phyloP scores from a whole-genome alignment of 2,329 filamentous ascomycete genomes.

The Blastomyces silverae region DNA sequence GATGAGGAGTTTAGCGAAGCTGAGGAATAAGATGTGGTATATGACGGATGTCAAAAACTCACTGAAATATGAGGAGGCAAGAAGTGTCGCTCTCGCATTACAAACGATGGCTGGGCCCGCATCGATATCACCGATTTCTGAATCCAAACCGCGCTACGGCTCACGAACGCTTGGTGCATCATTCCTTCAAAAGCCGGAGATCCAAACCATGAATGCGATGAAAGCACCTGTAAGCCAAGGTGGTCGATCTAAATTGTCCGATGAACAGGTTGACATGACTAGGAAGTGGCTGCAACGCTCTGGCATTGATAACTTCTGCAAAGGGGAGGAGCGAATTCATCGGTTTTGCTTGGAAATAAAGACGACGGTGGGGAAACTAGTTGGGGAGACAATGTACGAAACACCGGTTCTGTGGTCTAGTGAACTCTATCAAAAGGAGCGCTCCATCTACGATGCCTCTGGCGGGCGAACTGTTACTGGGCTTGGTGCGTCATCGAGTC shows the following conservation, averaged over 20 bases:
- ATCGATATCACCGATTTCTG: constrained; percentile 26
- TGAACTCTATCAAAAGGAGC: constrained; percentile 73
- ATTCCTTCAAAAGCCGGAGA: constrained; percentile 72
- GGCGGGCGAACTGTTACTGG: constrained; percentile 33
- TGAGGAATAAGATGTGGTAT: constrained; percentile 98
- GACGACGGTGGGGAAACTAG: constrained; percentile 74
- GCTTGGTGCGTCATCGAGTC: constrained; percentile 34
- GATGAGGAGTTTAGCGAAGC: constrained; percentile 63
- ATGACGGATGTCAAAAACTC: constrained; percentile 90
- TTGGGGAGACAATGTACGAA: constrained; percentile 75
- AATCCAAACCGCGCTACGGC: constrained; percentile 36
- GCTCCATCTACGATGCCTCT: constrained; percentile 38
- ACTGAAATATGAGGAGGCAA: constrained; percentile 76
- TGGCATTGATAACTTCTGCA: constrained; percentile 86
- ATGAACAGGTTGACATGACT: constrained; percentile 85
- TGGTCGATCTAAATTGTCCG: constrained; percentile 90
- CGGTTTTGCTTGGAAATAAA: constrained; percentile 87
- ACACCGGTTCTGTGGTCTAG: constrained; percentile 89
- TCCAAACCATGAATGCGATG: constrained; percentile 79
- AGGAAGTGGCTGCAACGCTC: constrained; percentile 73
- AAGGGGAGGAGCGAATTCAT: constrained; percentile 89
- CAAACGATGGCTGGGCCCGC: constrained; percentile 73
- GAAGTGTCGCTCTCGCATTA: constrained; percentile 76
- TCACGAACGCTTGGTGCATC: constrained; percentile 46
- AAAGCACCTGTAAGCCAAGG: constrained; percentile 77